phyloP scores from a whole-genome alignment of 306 rosid genomes.

The Cucumis hystrix region DNA sequence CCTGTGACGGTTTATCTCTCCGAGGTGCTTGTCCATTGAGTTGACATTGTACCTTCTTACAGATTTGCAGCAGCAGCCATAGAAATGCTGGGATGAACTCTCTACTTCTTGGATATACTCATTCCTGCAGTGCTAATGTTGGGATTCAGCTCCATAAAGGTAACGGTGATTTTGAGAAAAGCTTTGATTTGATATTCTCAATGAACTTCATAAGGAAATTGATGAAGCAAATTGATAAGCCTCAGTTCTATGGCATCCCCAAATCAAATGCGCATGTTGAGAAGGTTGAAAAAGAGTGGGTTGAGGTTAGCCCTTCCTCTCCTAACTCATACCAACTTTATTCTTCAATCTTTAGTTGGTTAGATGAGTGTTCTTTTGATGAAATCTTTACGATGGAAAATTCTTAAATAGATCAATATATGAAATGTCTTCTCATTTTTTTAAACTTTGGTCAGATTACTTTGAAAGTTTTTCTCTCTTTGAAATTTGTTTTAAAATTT shows the following conservation, averaged over 20 bases:
- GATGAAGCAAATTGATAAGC: conserved; percentile 37
- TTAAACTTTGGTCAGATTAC: too few relatives aligned
- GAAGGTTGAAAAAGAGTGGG: conserved; percentile 65
- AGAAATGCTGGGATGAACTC: conserved; percentile 33
- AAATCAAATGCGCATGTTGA: conserved; percentile 48
- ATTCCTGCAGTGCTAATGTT: conserved; percentile 30
- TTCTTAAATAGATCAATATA: conserved; percentile 18
- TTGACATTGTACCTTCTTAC: conserved; percentile 17
- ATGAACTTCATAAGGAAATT: conserved; percentile 40
- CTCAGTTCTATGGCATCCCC: conserved; percentile 41
- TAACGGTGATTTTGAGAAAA: conserved; percentile 24
- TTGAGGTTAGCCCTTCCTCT: conserved; percentile 43
- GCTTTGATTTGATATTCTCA: conserved; percentile 49
- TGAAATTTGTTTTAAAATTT: too few relatives aligned
- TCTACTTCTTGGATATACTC: conserved; percentile 47
- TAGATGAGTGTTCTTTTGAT: conserved; percentile 42
- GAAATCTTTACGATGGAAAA: conserved; percentile 52
- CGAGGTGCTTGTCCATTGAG: neutral
- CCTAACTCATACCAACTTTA: conserved; percentile 59
- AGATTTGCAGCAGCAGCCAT: conserved; percentile 52
- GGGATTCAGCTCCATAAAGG: conserved; percentile 49
- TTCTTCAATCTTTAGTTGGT: conserved; percentile 50
- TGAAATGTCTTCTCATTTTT: too few relatives aligned
- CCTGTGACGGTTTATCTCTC: neutral
- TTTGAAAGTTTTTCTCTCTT: too few relatives aligned